A percentile compares a stretch with the other conserved stretches of the same genome.
Conservation (phyloP, 1,139 yeast species). For the Saccharomyces uvarum region DNA sequence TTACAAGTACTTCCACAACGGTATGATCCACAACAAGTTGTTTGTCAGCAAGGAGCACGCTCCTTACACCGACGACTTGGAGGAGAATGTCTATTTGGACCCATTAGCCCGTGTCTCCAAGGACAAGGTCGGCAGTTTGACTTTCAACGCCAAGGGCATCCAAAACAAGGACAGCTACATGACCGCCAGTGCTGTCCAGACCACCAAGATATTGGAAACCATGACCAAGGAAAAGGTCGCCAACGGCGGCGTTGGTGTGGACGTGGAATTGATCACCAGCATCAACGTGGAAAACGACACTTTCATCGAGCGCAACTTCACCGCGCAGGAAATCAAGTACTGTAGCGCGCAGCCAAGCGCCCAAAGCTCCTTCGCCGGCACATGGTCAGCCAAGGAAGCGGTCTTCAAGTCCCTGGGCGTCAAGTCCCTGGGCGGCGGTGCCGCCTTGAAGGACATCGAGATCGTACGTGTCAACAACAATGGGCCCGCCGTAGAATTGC, state of each 20-base stretch:
- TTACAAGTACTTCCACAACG: slow-evolving; percentile 93
- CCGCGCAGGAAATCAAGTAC: slow-evolving; percentile 68
- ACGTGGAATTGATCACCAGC: slow-evolving; percentile 80
- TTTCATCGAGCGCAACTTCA: slow-evolving; percentile 86
- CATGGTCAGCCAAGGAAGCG: slow-evolving; percentile 99
- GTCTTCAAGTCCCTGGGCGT: slow-evolving; percentile 93
- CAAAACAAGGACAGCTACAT: slow-evolving; percentile 29
- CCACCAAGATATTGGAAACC: slow-evolving; percentile 33
- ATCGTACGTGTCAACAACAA: slow-evolving; percentile 77
- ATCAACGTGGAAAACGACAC: slow-evolving; percentile 81
- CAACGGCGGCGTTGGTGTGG: slow-evolving; percentile 69
- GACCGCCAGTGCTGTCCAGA: slow-evolving; percentile 16
- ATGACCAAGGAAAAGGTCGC: slow-evolving; percentile 37
- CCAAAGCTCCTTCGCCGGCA: slow-evolving; percentile 89
- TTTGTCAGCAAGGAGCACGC: slow-evolving; percentile 90
- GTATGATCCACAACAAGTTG: slow-evolving; percentile 83
- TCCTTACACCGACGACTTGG: slow-evolving; percentile 84
- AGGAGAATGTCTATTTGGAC: slow-evolving; percentile 84
- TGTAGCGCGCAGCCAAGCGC: slow-evolving; percentile 67
- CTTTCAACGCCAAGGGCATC: slow-evolving; percentile 37
- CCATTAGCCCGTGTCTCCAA: slow-evolving; percentile 81
- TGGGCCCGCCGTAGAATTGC: slow-evolving; percentile 71
- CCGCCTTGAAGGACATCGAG: slow-evolving; percentile 85
- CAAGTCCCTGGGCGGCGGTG: slow-evolving; percentile 89
- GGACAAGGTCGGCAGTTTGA: slow-evolving; percentile 43